phyloP scores from a whole-genome alignment of 2,329 filamentous ascomycete genomes.

The Trichoderma sp. region DNA sequence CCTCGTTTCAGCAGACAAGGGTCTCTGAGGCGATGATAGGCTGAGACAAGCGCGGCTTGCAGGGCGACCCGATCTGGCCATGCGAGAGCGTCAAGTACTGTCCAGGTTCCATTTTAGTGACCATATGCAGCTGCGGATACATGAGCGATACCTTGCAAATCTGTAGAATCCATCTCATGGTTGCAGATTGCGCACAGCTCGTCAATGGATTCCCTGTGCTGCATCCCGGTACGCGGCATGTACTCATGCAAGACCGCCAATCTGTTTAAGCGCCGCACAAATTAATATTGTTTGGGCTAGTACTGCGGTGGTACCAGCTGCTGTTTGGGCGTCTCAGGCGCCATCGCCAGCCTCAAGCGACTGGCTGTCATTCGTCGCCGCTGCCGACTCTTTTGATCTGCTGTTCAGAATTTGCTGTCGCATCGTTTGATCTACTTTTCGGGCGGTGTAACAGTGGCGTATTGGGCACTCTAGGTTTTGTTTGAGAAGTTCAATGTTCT shows the following conservation, averaged over 20 bases:
- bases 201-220: not conserved
- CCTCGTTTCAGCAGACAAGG: constrained; percentile 10
- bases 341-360: constrained; percentile 2
- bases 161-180: not conserved
- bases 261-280: constrained; percentile 14
- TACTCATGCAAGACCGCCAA: not conserved
- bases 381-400: not conserved
- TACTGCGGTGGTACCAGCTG: not conserved
- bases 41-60: not conserved
- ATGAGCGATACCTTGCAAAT: not conserved
- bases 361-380: constrained; percentile 16
- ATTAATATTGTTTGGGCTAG: not conserved
- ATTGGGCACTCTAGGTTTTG: not conserved
- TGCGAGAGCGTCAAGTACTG: not conserved
- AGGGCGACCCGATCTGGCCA: not conserved
- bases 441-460: not conserved
- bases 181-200: not conserved
- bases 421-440: not conserved
- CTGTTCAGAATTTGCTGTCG: not conserved
- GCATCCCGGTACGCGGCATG: not conserved
- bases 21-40: constrained; percentile 5
- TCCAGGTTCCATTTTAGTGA: not conserved
- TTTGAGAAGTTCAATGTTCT: not conserved
- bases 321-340: not conserved
- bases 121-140: not conserved